A percentile compares a stretch with the other conserved stretches of the same genome.
These are phyloP conservation scores for Byssothecium circinans DNA, from an alignment of 2,329 filamentous ascomycete species.

Conservation along the genomic window DNA sequence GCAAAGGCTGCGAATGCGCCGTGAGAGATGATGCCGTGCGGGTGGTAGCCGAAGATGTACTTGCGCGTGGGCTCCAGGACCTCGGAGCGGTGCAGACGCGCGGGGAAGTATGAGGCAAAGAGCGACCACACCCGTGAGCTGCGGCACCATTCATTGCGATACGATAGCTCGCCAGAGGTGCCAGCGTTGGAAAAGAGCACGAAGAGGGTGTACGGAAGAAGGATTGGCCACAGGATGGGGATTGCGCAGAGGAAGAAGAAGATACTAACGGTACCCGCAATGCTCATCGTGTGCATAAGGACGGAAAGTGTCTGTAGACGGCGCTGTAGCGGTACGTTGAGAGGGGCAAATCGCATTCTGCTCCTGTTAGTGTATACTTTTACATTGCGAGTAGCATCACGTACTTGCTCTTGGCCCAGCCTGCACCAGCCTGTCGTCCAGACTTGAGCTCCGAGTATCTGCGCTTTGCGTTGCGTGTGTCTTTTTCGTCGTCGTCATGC, in stretches of 20 bases:
- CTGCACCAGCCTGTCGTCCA: slow-evolving; percentile 56
- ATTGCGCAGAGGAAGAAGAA: slow-evolving; percentile 94
- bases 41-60: slow-evolving; percentile 97
- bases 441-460: slow-evolving; percentile 51
- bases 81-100: slow-evolving; percentile 80
- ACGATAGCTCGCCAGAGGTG: slow-evolving; percentile 72
- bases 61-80: slow-evolving; percentile 78
- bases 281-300: slow-evolving; percentile 53
- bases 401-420: slow-evolving; percentile 55
- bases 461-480: slow-evolving; percentile 31
- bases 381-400: slow-evolving; percentile 9
- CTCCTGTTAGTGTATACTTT: neutral
- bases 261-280: slow-evolving; percentile 61
- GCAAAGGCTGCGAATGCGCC: slow-evolving; percentile 92
- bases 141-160: slow-evolving; percentile 75
- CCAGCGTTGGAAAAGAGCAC: slow-evolving; percentile 77
- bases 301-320: slow-evolving; percentile 54
- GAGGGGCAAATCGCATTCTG: slow-evolving; percentile 84
- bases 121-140: slow-evolving; percentile 78
- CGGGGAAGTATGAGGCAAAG: slow-evolving; percentile 92
- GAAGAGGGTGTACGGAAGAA: slow-evolving; percentile 79
- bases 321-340: slow-evolving; percentile 62
- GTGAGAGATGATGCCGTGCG: slow-evolving; percentile 95
- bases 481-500: slow-evolving; percentile 42
- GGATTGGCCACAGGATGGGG: slow-evolving; percentile 83